Evolutionary conservation across 1,284 basidiomycete genomes (phyloP), one percentile per base, ranked within the genome.

Genomic region (Schizophyllum amplum): DNA sequence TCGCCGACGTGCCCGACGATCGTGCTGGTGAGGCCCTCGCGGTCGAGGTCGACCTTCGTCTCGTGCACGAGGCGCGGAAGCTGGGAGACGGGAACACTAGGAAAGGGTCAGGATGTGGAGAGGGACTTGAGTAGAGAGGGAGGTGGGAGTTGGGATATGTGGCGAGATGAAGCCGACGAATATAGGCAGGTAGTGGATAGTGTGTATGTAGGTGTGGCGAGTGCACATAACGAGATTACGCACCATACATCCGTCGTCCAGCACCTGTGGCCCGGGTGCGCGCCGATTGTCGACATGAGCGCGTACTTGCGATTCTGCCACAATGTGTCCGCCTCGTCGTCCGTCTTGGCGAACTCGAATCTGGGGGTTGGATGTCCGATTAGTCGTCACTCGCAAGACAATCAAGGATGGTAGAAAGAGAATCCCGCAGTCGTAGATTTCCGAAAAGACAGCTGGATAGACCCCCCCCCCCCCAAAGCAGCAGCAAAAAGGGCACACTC

Each of bases 231-330:
- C 20, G n/a, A 23, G 51, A 22, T 23, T 11, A 61, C 69, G 53
- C 64, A 86, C 90, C 90, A 92, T 50, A 92, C 90, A 69, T 94
- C 93, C 1, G 93, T 95, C 4, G 89, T 90, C 90, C 91, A 94
- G 59, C 85, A 87, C 53, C 78, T 80, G 11, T 75, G 72, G 9
- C 82, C 85, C 3, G 88, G 86, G 56, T 82, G 70, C 17, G 84
- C 74, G 20, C 82, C 82, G 61, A 92, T 68, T 7, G 85, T 86
- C 52, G 83, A 86, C 77, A 83, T 90, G 33, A 94, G 71, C 3
- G 90, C 90, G 66, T 90, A 87, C 73, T 97, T 98, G 52, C 86
- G 76, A 61, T 92, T 92, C 64, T 88, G 81, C 95, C 94, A 98
- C 11, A 98, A 72, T 59, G 85, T 82, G 2, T 84, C 83, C 0